These are phyloP conservation scores for Pleurotus citrinopileatus DNA, from an alignment of 768 basidiomycete genomes.

Conservation along the genomic window DNA sequence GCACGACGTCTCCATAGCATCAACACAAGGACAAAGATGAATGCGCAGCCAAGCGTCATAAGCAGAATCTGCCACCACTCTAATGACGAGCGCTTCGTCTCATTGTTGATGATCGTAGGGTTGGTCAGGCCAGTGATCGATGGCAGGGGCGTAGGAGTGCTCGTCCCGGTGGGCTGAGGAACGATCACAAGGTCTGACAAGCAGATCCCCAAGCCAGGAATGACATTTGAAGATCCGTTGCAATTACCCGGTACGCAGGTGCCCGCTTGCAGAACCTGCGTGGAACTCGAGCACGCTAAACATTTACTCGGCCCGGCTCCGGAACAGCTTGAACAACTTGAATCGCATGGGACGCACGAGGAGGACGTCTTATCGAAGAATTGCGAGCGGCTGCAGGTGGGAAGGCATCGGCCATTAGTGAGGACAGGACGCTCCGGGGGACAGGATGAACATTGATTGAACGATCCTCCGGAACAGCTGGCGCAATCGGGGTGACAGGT, in stretches of 20 bases:
- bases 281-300: conserved; percentile 68
- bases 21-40: conserved; percentile 68
- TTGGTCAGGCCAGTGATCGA: conserved; percentile 54
- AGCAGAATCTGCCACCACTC: conserved; percentile 85
- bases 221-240: conserved; percentile 46
- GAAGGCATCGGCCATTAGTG: conserved; percentile 72
- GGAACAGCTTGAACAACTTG: conserved; percentile 76
- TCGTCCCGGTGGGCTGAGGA: conserved; percentile 43
- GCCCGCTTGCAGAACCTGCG: conserved; percentile 60
- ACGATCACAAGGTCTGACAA: conserved; percentile 70
- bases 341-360: conserved; percentile 70
- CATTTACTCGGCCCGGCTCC: conserved; percentile 66
- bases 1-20: conserved; percentile 70
- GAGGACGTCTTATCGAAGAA: conserved; percentile 67
- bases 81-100: conserved; percentile 33
- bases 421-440: conserved; percentile 66
- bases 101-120: conserved; percentile 36
- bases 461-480: conserved; percentile 74
- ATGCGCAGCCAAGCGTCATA: conserved; percentile 78
- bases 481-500: conserved; percentile 86
- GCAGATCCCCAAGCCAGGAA: conserved; percentile 75
- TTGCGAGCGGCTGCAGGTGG: conserved; percentile 70
- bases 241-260: conserved; percentile 66
- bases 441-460: conserved; percentile 79
- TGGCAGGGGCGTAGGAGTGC: conserved; percentile 46